Evolutionary conservation across 108 stramenopile genomes (phyloP), one percentile per base, ranked within the genome.

Genomic region (Pseudonitzschia pungens): DNA sequence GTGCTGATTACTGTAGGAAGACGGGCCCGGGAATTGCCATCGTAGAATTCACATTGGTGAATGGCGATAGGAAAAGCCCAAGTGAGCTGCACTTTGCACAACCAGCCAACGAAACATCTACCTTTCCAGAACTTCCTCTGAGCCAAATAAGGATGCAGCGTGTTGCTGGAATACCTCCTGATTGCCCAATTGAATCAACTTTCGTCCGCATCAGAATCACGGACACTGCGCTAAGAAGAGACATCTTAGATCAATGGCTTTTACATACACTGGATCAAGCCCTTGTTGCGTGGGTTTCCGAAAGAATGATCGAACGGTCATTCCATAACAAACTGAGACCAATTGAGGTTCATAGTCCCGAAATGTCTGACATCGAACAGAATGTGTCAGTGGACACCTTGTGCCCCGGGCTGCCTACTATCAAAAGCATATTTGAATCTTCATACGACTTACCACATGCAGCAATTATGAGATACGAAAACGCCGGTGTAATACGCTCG

Each of bases 1-100:
- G 92, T 3, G 73, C 68, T 16, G 78, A 76, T 36, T 89, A 81
- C 57, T 83, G 84, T 27, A 68, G 64, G 29, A 64, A 88, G 67
- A 81, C 82, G 32, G 87, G 86, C 53, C 78, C 77, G 24, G 88
- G 88, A 7, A 88, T 92, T 55, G 91, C 88, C 2, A 75, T 89
- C 22, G 72, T 89, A 52, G 81, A 89, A 42, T 62, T 92, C 41
- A 73, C 60, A 27, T 64, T 92, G 59, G 43, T 83, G 24, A 64
- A 79, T 48, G 72, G 71, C 8, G 48, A 83, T 42, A 67, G 73
- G 36, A 42, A 26, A 12, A 63, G 58, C 27, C 50, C 68, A 6
- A 57, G 74, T 66, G 54, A 73, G 50, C 31, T 68, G 24, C 29
- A 26, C 8, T 78, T 78, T 62, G 77, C 48, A 14, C n/a, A 66